Base-by-base conservation (phyloP, 2,329 filamentous ascomycete genomes). In the Coniochaeta sp. region DNA sequence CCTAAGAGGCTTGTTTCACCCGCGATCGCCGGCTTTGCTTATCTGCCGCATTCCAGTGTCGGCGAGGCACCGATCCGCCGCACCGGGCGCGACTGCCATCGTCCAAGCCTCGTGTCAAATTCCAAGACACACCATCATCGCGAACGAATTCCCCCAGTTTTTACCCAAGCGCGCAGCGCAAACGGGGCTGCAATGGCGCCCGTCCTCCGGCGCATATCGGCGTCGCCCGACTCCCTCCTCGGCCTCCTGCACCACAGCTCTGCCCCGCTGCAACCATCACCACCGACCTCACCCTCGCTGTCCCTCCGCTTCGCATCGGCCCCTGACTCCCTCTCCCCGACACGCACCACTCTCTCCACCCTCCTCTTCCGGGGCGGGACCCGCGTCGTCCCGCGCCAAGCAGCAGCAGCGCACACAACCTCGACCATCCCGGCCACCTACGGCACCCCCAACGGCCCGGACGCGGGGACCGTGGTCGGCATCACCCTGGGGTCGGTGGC, bases 401-500 rank as follows among this genome's bases (percentile, higher is more conserved):
- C 60, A 19, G 54, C 60, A 19, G 54, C 63, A 22, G 61, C 55
- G 34, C 34, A 60, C 26, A 68, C 63, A 1, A 67, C 69, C 2
- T 62, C 66, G 24, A 70, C 70, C 6, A 66, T 74, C 33, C 71
- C 72, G 1, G 64, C 67, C 43, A 60, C 62, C 33, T 75, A 75
- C 64, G 69, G 66, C 31, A 40, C 61, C n/a, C 64, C 69, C 22
- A 60, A 60, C 3, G 64, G 68, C 3, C 71, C 68, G 0, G 62
- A 63, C 50, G 63, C 72, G 1, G 76, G 77, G 55, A 67, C 75
- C 16, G 72, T 79, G 9, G 71, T 73, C 68, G 70, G 71, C 70
- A 72, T 81, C 63, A 68, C 67, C 7, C 68, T 75, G 24, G 73
- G 73, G 47, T 73, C 74, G 26, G 77, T 67, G 76, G 86, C 17